Evolutionary conservation across 1,139 yeast species (phyloP).

Genomic region (Arxiozyma slooffiae): DNA sequence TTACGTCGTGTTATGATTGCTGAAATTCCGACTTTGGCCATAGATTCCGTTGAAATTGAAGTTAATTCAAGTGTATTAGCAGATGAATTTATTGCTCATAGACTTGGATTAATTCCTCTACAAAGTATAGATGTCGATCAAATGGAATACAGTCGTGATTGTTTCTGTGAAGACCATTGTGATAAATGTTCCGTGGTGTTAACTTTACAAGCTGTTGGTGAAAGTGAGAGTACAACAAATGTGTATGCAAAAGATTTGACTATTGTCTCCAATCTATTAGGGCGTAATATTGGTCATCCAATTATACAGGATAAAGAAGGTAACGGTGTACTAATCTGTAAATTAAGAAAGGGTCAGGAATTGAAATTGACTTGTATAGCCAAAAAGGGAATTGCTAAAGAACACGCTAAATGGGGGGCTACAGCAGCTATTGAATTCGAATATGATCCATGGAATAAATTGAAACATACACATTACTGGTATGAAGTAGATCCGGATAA

Average conservation of each 20-base stretch:
- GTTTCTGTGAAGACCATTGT: slow-evolving; percentile 97
- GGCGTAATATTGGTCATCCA: slow-evolving; percentile 61
- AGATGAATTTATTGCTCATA: slow-evolving; percentile 89
- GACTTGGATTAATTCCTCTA: slow-evolving; percentile 85
- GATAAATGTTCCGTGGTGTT: slow-evolving; percentile 86
- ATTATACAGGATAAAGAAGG: slow-evolving; percentile 68
- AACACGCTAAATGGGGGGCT: slow-evolving; percentile 98
- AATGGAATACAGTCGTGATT: slow-evolving; percentile 77
- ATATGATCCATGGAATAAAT: slow-evolving; percentile 98
- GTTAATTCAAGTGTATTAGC: slow-evolving; percentile 90
- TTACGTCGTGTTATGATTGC: slow-evolving; percentile 85
- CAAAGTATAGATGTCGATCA: slow-evolving; percentile 76
- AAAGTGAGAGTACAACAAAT: slow-evolving; percentile 76
- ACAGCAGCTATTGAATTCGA: slow-evolving; percentile 96
- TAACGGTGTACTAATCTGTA: slow-evolving; percentile 82
- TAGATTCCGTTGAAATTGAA: slow-evolving; percentile 91
- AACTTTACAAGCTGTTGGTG: slow-evolving; percentile 78
- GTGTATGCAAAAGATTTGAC: slow-evolving; percentile 83
- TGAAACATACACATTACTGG: slow-evolving; percentile 94
- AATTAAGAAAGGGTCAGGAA: slow-evolving; percentile 88
- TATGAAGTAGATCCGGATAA: slow-evolving; percentile 77
- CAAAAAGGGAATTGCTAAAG: slow-evolving; percentile 95
- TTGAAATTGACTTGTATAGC: slow-evolving; percentile 84
- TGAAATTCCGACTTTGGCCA: slow-evolving; percentile 92
- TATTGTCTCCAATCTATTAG: slow-evolving; percentile 36